Conservation (phyloP, 345 rosid species). For the Eucalyptus sideroxylon region DNA sequence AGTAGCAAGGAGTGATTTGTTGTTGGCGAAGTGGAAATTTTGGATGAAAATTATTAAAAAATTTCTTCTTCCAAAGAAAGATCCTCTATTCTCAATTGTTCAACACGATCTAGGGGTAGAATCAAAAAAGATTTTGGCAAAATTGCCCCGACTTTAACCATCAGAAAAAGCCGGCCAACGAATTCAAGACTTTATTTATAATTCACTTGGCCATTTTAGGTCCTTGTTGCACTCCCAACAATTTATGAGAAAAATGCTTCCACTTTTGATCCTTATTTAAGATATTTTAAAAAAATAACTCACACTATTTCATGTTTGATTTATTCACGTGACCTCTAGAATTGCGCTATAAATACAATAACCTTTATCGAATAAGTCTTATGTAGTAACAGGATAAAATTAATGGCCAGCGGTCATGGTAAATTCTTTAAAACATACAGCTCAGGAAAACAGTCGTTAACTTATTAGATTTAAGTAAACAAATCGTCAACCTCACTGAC, state of each 20-base stretch:
- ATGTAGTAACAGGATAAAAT: neutral
- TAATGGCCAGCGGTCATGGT: neutral
- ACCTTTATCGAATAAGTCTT: neutral
- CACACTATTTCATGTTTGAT: neutral
- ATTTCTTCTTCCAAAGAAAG: neutral
- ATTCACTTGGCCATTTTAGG: neutral
- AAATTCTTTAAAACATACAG: neutral
- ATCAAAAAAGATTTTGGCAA: neutral
- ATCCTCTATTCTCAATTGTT: neutral
- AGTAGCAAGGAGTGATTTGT: neutral
- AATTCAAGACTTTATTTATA: neutral
- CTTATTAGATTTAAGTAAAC: neutral
- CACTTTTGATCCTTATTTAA: neutral
- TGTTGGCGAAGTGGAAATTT: neutral
- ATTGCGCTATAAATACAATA: neutral
- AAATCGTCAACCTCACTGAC: neutral
- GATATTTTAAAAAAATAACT: accelerated
- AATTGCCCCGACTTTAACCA: no score
- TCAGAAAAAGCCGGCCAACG: accelerated
- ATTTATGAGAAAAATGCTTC: neutral
- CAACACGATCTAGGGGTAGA: neutral
- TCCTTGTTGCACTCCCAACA: neutral
- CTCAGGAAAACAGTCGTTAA: neutral
- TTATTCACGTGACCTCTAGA: neutral
- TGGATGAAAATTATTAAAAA: neutral